phyloP scores from a whole-genome alignment of 78 protist species.

The Cavenderia fasciculata region DNA sequence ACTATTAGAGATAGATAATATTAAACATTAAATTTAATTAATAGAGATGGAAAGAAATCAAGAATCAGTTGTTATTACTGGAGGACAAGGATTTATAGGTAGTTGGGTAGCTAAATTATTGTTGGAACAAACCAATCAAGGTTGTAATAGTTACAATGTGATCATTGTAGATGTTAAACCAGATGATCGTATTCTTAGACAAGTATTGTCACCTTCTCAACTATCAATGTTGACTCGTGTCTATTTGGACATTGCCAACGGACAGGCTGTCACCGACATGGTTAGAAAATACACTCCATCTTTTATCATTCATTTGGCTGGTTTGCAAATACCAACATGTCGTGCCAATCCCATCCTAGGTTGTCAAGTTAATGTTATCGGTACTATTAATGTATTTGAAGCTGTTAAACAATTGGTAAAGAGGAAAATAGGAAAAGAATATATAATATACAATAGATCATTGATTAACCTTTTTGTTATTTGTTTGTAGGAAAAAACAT shows the following conservation, averaged over 20 bases:
- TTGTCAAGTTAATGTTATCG: conserved; percentile 65
- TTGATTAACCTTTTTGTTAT: no score
- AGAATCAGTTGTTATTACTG: conserved; percentile 46
- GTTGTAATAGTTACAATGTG: background rate
- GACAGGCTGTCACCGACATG: background rate
- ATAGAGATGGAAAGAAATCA: conserved; percentile 10
- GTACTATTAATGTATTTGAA: conserved; percentile 70
- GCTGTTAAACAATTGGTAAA: conserved; percentile 3
- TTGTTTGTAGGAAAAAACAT: no score
- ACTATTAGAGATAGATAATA: no score
- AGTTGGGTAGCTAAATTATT: conserved; percentile 51
- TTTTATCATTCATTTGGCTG: conserved; percentile 37
- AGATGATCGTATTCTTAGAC: conserved; percentile 38
- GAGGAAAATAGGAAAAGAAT: background rate
- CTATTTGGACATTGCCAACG: conserved; percentile 34
- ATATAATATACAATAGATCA: no score
- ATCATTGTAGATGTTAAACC: conserved; percentile 37
- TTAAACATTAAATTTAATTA: background rate
- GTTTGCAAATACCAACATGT: conserved; percentile 74
- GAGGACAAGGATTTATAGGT: conserved; percentile 79
- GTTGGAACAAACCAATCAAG: no score
- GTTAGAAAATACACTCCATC: background rate
- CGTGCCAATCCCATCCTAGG: conserved; percentile 69
- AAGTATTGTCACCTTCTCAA: background rate
- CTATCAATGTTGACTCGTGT: background rate